A percentile compares a stretch with the other conserved stretches of the same genome.
Evolutionary conservation across 2,329 filamentous ascomycete genomes (phyloP).

Genomic region (Fusarium sp.): DNA sequence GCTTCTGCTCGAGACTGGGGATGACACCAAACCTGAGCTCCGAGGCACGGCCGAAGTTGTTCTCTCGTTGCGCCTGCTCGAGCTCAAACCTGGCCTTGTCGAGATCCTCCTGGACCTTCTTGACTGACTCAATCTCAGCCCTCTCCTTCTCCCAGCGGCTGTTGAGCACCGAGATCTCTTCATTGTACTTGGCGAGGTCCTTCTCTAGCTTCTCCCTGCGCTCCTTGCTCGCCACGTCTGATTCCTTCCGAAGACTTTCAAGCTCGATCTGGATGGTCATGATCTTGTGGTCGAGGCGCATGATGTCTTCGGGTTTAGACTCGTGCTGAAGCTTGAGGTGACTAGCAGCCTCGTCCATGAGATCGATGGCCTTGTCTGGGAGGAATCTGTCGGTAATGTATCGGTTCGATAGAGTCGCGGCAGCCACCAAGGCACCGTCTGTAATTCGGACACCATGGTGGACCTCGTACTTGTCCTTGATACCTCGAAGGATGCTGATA

Average conservation of each 20-base stretch:
- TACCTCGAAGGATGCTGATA: conserved; percentile 93
- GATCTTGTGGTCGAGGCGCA: conserved; percentile 91
- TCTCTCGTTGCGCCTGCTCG: conserved; percentile 86
- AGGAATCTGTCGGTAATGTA: conserved; percentile 97
- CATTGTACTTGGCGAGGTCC: conserved; percentile 80
- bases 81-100: conserved; percentile 88
- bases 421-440: conserved; percentile 90
- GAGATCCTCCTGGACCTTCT: conserved; percentile 87
- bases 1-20: conserved; percentile 80
- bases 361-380: conserved; percentile 95
- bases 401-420: conserved; percentile 91
- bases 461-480: conserved; percentile 97
- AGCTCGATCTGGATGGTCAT: conserved; percentile 98
- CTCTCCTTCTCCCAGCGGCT: conserved; percentile 92
- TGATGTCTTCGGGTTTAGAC: conserved; percentile 95
- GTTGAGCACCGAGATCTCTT: conserved; percentile 79
- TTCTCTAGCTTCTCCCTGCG: conserved; percentile 86
- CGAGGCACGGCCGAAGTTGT: conserved; percentile 90
- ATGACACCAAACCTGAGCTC: conserved; percentile 92
- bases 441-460: conserved; percentile 97
- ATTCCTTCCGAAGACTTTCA: conserved; percentile 94
- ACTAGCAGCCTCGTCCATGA: conserved; percentile 95
- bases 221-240: conserved; percentile 88
- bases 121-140: conserved; percentile 86
- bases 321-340: conserved; percentile 93